phyloP scores from a whole-genome alignment of 306 rosid genomes.

The Quercus ilex region DNA sequence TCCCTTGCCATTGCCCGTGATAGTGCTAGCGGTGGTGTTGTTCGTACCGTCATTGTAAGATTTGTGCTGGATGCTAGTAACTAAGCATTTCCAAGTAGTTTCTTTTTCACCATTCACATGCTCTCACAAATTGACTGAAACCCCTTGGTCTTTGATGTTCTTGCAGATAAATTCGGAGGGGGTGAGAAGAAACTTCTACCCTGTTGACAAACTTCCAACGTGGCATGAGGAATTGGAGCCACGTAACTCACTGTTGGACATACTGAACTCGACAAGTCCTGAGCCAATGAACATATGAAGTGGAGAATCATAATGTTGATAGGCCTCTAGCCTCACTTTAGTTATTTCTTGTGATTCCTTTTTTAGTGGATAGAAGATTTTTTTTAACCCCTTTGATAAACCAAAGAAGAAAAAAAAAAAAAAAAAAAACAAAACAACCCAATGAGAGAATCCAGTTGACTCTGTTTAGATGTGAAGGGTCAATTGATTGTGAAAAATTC shows the following conservation, averaged over 20 bases:
- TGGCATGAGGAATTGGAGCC: slow-evolving; percentile 98
- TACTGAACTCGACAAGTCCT: slow-evolving; percentile 49
- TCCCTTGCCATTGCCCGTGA: slow-evolving; percentile 31
- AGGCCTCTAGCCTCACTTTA: slow-evolving; percentile 12
- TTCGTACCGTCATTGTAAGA: slow-evolving; percentile 88
- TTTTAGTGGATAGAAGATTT: too few species aligned
- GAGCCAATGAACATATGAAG: slow-evolving; percentile 79
- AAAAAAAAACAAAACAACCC: too few species aligned
- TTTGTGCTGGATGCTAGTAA: not conserved
- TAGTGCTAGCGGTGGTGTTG: slow-evolving; percentile 99
- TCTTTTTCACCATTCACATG: not conserved
- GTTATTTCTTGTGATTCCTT: not conserved
- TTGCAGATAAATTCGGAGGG: slow-evolving; percentile 86
- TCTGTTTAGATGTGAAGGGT: too few species aligned
- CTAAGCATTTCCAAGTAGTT: not conserved
- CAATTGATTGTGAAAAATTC: too few species aligned
- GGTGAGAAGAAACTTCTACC: slow-evolving; percentile 76
- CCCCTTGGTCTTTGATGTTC: not conserved
- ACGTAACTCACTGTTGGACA: slow-evolving; percentile 65
- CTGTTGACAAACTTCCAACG: slow-evolving; percentile 71
- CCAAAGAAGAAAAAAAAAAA: too few species aligned
- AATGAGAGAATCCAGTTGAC: too few species aligned
- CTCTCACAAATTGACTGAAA: not conserved
- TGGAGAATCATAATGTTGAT: slow-evolving; percentile 1
- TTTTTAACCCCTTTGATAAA: too few species aligned